Evolutionary conservation across 768 basidiomycete species (phyloP), one percentile per base, ranked within the genome.

Genomic region (Dioszegia aurantiaca): DNA sequence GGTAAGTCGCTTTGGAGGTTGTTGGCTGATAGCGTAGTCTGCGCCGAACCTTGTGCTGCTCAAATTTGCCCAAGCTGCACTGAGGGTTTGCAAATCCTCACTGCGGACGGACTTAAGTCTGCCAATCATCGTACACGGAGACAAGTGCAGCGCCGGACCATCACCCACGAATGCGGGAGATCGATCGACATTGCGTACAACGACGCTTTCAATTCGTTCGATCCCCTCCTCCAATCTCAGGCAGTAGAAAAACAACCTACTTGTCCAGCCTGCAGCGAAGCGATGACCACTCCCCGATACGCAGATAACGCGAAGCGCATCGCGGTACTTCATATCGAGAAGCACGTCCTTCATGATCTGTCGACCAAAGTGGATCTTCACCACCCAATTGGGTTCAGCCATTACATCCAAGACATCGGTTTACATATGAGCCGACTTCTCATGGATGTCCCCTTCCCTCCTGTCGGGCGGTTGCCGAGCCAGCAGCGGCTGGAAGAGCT

Each of bases 21-120:
- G 6, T 41, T 33, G 26, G 43, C 43, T 44, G 23, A 31, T 24
- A 17, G 14, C 16, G 14, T n/a, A 87, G 86, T 88, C 0, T 87
- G 86, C 55, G 85, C 86, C 6, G 87, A 88, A 70, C 75, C 80
- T 16, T 88, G 87, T 64, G 31, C 55, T 0, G 67, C 78, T 1
- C 86, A 87, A 73, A 61, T 80, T 6, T 88, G 87, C 61, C 79
- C 80, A 1, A 16, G 56, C 4, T 88, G 87, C 60, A 49, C 80
- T 14, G 67, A 68, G 1, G 74, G 79, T 0, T 56, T 72, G 19
- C 78, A 78, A 52, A 60, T 75, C 1, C 73, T 77, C 24, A 77
- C 86, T 12, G 86, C 84, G n/a, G 87, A 88, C 65, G 62, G 86
- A 17, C 76, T 87, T 59, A 64, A 85, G 74, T 77, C 80, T 24